Percentiles rank a stretch among this genome's conserved stretches.
Evolutionary conservation across 805 yeast species (phyloP).

Genomic region (Candida stauntonica): DNA sequence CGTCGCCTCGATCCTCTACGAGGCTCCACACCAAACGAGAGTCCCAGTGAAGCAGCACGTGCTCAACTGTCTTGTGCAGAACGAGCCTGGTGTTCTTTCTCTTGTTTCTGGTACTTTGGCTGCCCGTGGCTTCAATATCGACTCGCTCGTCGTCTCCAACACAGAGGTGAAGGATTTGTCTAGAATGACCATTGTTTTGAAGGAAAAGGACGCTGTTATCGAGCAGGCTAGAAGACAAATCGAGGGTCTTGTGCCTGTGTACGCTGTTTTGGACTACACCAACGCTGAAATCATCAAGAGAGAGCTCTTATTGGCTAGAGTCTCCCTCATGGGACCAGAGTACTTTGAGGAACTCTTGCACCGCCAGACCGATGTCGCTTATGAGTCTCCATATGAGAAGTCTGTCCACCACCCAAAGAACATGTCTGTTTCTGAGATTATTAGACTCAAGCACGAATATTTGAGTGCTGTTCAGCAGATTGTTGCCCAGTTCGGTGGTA

Average conservation of each 20-base stretch:
- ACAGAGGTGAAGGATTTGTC: conserved; percentile 94
- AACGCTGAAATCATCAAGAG: conserved; percentile 85
- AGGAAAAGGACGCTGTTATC: conserved; percentile 92
- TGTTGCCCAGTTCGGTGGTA: conserved; percentile 88
- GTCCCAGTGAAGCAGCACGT: conserved; percentile 82
- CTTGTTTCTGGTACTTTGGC: conserved; percentile 93
- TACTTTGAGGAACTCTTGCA: conserved; percentile 92
- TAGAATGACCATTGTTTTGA: conserved; percentile 92
- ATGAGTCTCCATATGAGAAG: conserved; percentile 27
- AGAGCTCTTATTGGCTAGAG: conserved; percentile 87
- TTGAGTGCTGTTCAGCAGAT: conserved; percentile 78
- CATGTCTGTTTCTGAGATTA: conserved; percentile 84
- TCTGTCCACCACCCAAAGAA: conserved; percentile 78
- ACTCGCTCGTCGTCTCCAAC: conserved; percentile 92
- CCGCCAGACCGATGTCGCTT: conserved; percentile 54
- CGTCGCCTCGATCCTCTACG: conserved; percentile 90
- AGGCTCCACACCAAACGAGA: conserved; percentile 57
- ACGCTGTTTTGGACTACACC: conserved; percentile 94
- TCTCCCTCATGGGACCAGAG: conserved; percentile 95
- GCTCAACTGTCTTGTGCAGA: conserved; percentile 93
- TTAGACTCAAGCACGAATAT: conserved; percentile 90
- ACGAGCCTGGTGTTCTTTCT: conserved; percentile 96
- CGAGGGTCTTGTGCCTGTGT: conserved; percentile 96
- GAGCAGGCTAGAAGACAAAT: conserved; percentile 98
- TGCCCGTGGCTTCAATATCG: conserved; percentile 97